Evolutionary conservation across 2,329 filamentous ascomycete species (phyloP), one percentile per base, ranked within the genome.

Genomic region (Fusarium kyushuense): DNA sequence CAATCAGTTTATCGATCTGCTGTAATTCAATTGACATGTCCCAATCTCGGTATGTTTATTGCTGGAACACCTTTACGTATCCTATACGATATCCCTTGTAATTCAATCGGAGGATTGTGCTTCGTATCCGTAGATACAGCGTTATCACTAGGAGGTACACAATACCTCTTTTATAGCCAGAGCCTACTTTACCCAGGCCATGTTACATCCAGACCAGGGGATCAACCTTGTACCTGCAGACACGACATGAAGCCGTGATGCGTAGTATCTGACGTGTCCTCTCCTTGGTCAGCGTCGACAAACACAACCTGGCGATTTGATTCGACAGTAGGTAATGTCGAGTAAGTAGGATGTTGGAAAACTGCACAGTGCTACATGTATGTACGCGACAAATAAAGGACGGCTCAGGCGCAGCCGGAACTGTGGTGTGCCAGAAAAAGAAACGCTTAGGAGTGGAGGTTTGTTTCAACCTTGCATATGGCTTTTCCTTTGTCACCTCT

Each of bases 221-320:
- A 40, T 63, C 35, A 57, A 54, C 55, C 66, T 55, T 53, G 56
- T 66, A 65, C 47, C 43, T 48, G 42, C 36, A 51, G 65, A 43
- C 51, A 61, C 49, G n/a, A 49, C 63, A 53, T 48, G 45, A 55
- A 32, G 46, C 33, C 30, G 45, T 58, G 58, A 70, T 72, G 59
- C 54, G 46, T 12, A 33, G 43, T 11, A 33, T 60, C 69, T 72
- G 69, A 72, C 69, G 69, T 72, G 69, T 58, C 35, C 23, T 47
- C 12, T 57, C 32, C n/a, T 63, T 32, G 23, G 23, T 32, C 41
- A 38, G n/a, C 17, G 14, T 38, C 25, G 27, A 35, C n/a, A 29
- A 47, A 23, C 8, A 17, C 23, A 30, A 25, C 17, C 41, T 23
- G 2, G 16, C n/a, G 29, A 25, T 35, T 43, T 55, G 29, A 54